Conservation (phyloP, 345 rosid species). For the Cardamine resedifolia region DNA sequence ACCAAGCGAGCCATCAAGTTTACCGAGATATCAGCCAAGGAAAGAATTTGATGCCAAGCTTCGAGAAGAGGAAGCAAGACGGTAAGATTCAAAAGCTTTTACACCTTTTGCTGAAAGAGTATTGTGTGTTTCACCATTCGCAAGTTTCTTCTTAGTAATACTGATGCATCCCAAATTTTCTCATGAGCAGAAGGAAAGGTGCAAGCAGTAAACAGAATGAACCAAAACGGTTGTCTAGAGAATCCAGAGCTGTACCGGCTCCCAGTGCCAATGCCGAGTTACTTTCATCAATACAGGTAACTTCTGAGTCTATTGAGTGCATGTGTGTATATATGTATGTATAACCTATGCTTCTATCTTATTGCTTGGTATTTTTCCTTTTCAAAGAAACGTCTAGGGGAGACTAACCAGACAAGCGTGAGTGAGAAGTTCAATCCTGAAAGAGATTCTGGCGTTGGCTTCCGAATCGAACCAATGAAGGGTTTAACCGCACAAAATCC, state of each 20-base stretch:
- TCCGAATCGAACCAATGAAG: slow-evolving; percentile 45
- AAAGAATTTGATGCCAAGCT: slow-evolving; percentile 64
- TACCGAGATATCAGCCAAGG: slow-evolving; percentile 62
- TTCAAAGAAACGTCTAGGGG: slow-evolving; percentile 54
- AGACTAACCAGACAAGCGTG: slow-evolving; percentile 42
- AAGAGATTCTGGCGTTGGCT: slow-evolving; percentile 52
- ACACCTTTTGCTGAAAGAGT: background rate
- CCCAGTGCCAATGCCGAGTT: slow-evolving; percentile 57
- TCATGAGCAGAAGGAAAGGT: slow-evolving; percentile 44
- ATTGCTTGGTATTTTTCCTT: background rate
- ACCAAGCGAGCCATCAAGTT: slow-evolving; percentile 62
- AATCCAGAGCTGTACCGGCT: slow-evolving; percentile 55
- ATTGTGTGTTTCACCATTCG: background rate
- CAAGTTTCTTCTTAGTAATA: slow-evolving; percentile 7
- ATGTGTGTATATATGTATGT: background rate
- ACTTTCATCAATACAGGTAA: slow-evolving; percentile 52
- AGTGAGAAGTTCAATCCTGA: slow-evolving; percentile 47
- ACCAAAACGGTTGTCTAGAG: slow-evolving; percentile 39
- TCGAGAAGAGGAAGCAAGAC: slow-evolving; percentile 55
- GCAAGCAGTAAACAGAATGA: slow-evolving; percentile 48
- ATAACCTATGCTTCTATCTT: slow-evolving; percentile 25
- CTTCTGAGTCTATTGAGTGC: background rate
- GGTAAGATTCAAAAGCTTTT: slow-evolving; percentile 35
- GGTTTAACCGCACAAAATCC: slow-evolving; percentile 35
- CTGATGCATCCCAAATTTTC: background rate